Evolutionary conservation across 331 rosid species (phyloP).

Genomic region (Ulmus americana): DNA sequence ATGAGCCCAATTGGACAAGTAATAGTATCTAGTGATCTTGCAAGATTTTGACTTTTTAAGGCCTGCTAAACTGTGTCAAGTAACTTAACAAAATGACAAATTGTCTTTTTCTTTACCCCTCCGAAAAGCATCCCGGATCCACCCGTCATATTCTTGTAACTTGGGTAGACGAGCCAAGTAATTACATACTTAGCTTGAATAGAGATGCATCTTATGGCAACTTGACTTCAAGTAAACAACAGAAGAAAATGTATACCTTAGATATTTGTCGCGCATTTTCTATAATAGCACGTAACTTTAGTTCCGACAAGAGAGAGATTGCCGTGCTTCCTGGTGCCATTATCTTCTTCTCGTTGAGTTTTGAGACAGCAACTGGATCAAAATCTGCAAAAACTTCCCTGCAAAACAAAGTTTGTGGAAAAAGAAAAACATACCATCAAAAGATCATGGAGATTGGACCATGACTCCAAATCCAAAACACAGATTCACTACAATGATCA

Average conservation of each 20-base stretch:
- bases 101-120: neutral
- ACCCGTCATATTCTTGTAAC: too few species aligned
- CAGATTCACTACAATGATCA: neutral
- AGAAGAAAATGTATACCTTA: constrained; percentile 51
- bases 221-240: constrained; percentile 6
- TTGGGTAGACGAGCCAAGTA: too few species aligned
- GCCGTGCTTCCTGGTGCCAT: constrained; percentile 56
- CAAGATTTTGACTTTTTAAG: constrained; percentile 20
- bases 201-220: constrained; percentile 10
- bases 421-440: constrained; percentile 9
- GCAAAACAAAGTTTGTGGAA: constrained; percentile 31
- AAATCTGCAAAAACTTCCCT: constrained; percentile 72
- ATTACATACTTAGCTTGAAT: neutral
- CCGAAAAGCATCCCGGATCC: too few species aligned
- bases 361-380: constrained; percentile 59
- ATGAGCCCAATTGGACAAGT: constrained; percentile 1
- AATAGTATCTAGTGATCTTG: constrained; percentile 11
- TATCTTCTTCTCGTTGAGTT: constrained; percentile 62
- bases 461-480: neutral
- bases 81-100: neutral
- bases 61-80: constrained; percentile 4
- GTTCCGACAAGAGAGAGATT: constrained; percentile 58
- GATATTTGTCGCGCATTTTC: constrained; percentile 63
- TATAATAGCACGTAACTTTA: constrained; percentile 54
- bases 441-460: constrained; percentile 10